Conservation (phyloP, 2,329 filamentous ascomycete genomes). For the Nannizziopsis arthrosporioides region DNA sequence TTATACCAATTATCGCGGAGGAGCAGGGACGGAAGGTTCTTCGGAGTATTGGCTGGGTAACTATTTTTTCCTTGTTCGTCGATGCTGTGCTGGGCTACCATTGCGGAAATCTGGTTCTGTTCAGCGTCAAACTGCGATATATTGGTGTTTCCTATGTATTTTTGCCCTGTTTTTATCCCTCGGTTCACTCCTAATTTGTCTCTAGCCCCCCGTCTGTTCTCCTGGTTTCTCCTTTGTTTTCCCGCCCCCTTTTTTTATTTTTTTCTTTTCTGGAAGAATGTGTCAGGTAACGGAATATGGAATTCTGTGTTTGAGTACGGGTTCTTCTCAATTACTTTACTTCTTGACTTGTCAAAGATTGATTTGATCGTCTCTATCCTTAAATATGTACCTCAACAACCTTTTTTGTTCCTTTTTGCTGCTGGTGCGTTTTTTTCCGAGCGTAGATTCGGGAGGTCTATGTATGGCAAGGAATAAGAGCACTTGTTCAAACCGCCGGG, state of each 20-base stretch:
- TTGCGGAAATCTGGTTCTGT: conserved; percentile 4
- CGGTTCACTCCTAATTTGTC: background rate
- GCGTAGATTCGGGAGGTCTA: background rate
- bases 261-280: conserved; percentile 1
- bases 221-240: background rate
- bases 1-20: conserved; percentile 9
- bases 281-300: background rate
- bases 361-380: background rate
- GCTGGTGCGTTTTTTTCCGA: background rate
- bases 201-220: too few relatives aligned
- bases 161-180: background rate
- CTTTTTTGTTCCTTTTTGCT: background rate
- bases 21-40: conserved; percentile 15
- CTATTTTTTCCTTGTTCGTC: conserved; percentile 12
- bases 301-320: background rate
- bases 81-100: conserved; percentile 11
- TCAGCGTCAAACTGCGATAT: conserved; percentile 15
- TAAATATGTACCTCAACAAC: background rate
- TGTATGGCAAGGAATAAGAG: background rate
- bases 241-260: background rate
- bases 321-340: background rate
- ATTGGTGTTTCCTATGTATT: conserved; percentile 9
- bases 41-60: conserved; percentile 16
- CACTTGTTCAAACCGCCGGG: background rate
- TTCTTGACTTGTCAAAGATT: background rate